Percentiles rank a stretch among this genome's conserved stretches.
These are phyloP conservation scores for Drechslerella stenobrocha DNA, from an alignment of 2,329 filamentous ascomycete genomes.

Conservation along the genomic window DNA sequence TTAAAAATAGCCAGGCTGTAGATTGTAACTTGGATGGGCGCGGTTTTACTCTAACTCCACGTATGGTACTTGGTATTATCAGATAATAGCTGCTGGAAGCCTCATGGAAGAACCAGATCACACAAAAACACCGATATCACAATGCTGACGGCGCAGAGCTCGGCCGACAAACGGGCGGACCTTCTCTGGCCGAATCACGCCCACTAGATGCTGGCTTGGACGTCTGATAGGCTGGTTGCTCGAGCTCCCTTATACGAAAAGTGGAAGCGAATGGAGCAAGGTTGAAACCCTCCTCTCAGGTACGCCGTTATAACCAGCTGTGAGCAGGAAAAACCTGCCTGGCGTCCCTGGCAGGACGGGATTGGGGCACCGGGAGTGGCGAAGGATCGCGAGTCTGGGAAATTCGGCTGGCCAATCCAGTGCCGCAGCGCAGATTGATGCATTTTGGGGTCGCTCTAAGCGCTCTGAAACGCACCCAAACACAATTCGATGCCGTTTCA, in stretches of 20 bases:
- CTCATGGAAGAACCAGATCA: too few relatives aligned
- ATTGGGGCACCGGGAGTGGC: background rate
- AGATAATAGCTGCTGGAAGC: too few relatives aligned
- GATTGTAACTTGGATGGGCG: conserved; percentile 11
- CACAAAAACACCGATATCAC: too few relatives aligned
- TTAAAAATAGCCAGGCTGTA: conserved; percentile 40
- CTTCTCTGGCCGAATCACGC: too few relatives aligned
- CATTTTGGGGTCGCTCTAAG: conserved; percentile 46
- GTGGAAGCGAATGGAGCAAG: conserved; percentile 39
- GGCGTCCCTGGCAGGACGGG: background rate
- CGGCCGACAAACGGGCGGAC: too few relatives aligned
- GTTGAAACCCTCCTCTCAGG: conserved; percentile 20
- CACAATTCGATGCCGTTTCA: conserved; percentile 7
- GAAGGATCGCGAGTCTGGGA: background rate
- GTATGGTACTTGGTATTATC: too few relatives aligned
- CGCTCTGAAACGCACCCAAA: conserved; percentile 48
- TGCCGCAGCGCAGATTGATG: too few relatives aligned
- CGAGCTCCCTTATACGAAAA: conserved; percentile 44
- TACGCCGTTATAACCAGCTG: conserved; percentile 19
- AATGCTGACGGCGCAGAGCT: too few relatives aligned
- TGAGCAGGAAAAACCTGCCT: background rate
- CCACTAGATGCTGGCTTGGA: too few relatives aligned
- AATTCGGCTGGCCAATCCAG: too few relatives aligned
- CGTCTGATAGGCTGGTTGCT: conserved; percentile 3
- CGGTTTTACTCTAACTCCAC: too few relatives aligned